Evolutionary conservation across 306 rosid genomes (phyloP), one percentile per base, ranked within the genome.

Genomic region (Ceratonia siliqua): DNA sequence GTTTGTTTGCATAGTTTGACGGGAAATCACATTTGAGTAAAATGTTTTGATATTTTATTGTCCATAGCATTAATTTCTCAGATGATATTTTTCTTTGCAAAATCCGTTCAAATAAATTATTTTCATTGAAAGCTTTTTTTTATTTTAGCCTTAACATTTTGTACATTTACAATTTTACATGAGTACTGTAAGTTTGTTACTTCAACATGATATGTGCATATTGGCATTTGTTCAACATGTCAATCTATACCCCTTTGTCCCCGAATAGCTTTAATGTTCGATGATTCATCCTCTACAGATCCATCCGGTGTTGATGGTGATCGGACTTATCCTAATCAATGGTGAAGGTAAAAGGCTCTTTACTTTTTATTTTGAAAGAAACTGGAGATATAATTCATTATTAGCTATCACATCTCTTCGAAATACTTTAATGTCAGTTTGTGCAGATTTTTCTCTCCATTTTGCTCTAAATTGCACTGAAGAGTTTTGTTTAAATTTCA

Each of bases 301-400:
- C 22, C 88, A 84, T 84, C 88, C 88, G 1, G 81, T 84, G 54
- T 57, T 84, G 83, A 81, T 84, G 88, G 88, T 84, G 65, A 74
- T 84, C 30, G 88, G 88, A 41, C 83, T 84, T 63, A 77, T 84
- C 82, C 78, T 84, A 4, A 78, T 84, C 62, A 86, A 78, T 66
- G 98, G 99, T 20, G 97, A 92, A 95, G 98, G 99, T 62, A 87
- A 85, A 85, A 75, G 88, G 85, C 53, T 58, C 5, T 20, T 5
- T 50, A 42, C 43, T 68, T 42, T 63, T 57, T 10, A 18, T 62
- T 38, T 68, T 74, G 4, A 8, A 11, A 20, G 13, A 14, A 18
- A 46, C 22, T 38, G 18, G 30, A 50, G 48, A 38, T 61, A 27
- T 17, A 21, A 20, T 49, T 73, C 48, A 28, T 27, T 38, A n/a